Base-by-base conservation (phyloP, 148 eudicot species). In the Vaccinium darrowii region DNA sequence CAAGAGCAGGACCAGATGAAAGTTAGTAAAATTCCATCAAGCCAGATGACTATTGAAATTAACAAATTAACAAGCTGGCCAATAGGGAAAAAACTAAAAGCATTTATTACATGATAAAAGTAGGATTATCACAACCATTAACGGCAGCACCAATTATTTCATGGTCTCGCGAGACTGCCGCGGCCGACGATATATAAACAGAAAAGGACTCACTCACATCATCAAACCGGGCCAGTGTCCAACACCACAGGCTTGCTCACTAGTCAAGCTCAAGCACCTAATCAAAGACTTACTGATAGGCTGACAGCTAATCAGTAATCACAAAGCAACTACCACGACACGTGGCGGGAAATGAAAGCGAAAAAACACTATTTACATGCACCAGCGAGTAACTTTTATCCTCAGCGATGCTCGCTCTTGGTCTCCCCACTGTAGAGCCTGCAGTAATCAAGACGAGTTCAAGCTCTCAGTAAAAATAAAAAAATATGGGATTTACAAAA, bases 341-440 rank as follows among this genome's bases (percentile, higher is more conserved):
- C 78, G 79, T 72, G 33, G 67, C 52, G 16, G 67, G 12, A 67
- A 36, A 21, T 36, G 12, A 39, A n/a, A 21, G 11, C 0, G 4
- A 39, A 56, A 83, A 39, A 51, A 83, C 79, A 13, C 85, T 83
- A 74, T 74, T 83, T 73, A 83, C 85, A 74, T 56, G 71, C 85
- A 83, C 78, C 43, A 2, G 11, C 27, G 15, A 47, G 56, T 54
- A 8, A 3, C 52, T 3, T 0, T 0, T 74, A 18, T 5, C 71
- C 67, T 77, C 62, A 78, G 54, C 71, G 82, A 83, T 91, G 92
- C 87, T 89, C 89, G 94, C 94, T 92, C 91, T 91, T 91, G 11
- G 92, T 91, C 11, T 94, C 98, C 50, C 88, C 91, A 80, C 94
- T 93, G 92, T 94, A 93, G 78, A 93, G 94, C 98, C 98, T 94